Conservation (phyloP, 306 rosid genomes). For the Trichosanthes truncata region DNA sequence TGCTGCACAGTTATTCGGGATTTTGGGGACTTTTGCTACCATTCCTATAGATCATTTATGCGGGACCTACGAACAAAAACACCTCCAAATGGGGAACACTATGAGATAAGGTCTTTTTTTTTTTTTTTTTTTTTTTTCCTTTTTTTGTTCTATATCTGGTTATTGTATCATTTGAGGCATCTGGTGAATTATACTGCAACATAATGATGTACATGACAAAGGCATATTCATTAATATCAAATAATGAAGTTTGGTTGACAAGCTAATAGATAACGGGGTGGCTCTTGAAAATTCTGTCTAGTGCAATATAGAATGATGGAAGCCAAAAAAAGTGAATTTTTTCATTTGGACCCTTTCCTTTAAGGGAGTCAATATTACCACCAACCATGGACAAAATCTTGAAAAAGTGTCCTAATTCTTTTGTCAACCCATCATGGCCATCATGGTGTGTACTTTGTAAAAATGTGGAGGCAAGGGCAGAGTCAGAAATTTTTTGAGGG, state of each 20-base stretch:
- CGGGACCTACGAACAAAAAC: constrained; percentile 43
- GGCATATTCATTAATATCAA: neutral
- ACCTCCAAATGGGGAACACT: constrained; percentile 49
- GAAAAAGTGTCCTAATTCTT: neutral
- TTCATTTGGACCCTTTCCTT: neutral
- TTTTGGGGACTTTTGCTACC: constrained; percentile 53
- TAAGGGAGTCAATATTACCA: neutral
- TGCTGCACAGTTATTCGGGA: constrained; percentile 65
- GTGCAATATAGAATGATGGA: neutral
- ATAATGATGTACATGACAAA: neutral
- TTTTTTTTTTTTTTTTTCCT: neutral
- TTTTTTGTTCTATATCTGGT: neutral
- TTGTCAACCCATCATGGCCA: neutral
- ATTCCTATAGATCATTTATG: constrained; percentile 78
- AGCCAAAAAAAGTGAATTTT: neutral
- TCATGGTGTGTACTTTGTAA: neutral
- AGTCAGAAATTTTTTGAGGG: neutral
- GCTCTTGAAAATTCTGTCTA: neutral
- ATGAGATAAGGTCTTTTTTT: constrained; percentile 58
- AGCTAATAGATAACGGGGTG: neutral
- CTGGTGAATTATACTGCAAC: neutral
- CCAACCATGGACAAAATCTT: neutral
- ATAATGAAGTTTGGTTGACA: neutral
- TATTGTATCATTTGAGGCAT: neutral
- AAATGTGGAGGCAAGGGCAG: neutral